Percentiles rank a stretch among this genome's conserved stretches.
Conservation (phyloP, 1,284 basidiomycete genomes). For the Crucibulum parvulum region DNA sequence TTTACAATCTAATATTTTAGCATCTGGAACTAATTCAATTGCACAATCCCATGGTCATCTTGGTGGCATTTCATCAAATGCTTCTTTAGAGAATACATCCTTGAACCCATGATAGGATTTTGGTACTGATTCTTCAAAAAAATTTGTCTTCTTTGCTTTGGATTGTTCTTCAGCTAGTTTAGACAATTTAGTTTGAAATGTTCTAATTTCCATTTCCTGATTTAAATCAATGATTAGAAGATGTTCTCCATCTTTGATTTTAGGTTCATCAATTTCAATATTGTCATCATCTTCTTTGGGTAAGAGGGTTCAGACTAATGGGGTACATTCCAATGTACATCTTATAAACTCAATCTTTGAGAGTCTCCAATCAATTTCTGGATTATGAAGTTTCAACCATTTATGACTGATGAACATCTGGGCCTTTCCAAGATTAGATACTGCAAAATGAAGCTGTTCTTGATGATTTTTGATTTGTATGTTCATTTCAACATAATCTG, state of each 20-base stretch:
- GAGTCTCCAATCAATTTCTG: background rate
- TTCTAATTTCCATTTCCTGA: no score
- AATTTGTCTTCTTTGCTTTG: no score
- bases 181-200: background rate
- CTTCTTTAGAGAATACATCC: conserved; percentile 16
- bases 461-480: background rate
- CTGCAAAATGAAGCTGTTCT: background rate
- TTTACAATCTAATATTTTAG: conserved; percentile 8
- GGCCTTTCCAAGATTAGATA: background rate
- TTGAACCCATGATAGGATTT: conserved; percentile 4
- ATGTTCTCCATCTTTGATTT: background rate
- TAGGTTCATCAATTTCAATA: background rate
- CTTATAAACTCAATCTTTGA: no score
- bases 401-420: background rate
- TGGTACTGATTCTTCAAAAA: background rate
- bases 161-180: no score
- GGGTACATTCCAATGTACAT: no score
- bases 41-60: conserved; percentile 20
- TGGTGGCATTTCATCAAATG: conserved; percentile 15
- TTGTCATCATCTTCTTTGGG: background rate
- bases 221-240: no score
- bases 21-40: conserved; percentile 15
- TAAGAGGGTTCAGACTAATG: no score
- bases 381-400: background rate
- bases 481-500: background rate